Base-by-base conservation (phyloP, 177 flowering plant species). In the Vitis hybrid region DNA sequence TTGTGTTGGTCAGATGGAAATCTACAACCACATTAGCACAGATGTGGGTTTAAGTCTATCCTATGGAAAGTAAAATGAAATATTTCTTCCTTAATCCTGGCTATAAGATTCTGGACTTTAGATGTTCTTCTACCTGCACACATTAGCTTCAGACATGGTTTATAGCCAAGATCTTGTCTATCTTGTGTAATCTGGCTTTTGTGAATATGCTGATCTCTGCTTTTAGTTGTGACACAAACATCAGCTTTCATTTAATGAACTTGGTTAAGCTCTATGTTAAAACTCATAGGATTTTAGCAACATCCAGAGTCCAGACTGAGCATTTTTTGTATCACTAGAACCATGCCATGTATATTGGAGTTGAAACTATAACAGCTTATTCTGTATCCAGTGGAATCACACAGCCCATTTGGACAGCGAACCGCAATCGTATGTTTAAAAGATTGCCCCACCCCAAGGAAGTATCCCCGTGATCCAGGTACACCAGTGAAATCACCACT, bases 391-490 rank as follows among this genome's bases (percentile, higher is more conserved):
- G 97, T 90, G 78, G 90, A 92, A 76, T 94, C 97, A 50, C 85
- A 85, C 66, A 82, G 98, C 73, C 96, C 94, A 66, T 64, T 77
- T 81, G 98, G 97, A 64, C 93, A 89, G 77, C 71, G 95, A 82
- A 94, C 94, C 64, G 97, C 97, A 12, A 71, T 92, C 31, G 63
- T 90, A 58, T 92, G 93, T 76, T 67, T 79, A 19, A 90, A 94
- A 81, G 73, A 81, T 70, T 81, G 76, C 22, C 70, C 83, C 1
- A 92, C 97, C 22, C 97, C 98, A 20, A 82, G 69, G 76, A 89
- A 79, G 80, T 92, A 92, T 88, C 98, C 98, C 16, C 93, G 93
- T 49, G 85, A 79, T 57, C 89, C 94, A 79, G 98, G 98, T 75
- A 87, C 86, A 60, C 97, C 97, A 51, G 77, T 87, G 12, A 90